Base-by-base conservation (phyloP, 106 monocot genomes). In the Acorus calamus region DNA sequence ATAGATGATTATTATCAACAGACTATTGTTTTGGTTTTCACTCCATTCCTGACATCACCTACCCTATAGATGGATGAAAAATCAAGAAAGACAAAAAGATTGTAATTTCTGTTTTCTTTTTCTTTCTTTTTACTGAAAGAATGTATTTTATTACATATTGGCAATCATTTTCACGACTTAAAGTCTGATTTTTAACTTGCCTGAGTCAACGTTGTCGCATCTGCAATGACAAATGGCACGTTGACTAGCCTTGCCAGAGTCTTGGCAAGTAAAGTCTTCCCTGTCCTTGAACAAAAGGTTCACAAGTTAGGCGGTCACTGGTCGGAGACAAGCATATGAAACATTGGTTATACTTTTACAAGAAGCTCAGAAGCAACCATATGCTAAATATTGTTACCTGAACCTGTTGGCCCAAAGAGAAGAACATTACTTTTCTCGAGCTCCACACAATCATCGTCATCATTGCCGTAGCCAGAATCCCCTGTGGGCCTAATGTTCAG, bases 141-240 rank as follows among this genome's bases (percentile, higher is more conserved):
- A 59, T 42, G 42, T 14, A 58, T 8, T 11, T 28, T 42, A 8
- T 5, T 8, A 65, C 14, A 14, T 12, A 11, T 28, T 28, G 28
- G 44, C 0, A 8, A 52, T 4, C 13, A 52, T 44, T 61, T 42
- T 41, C 44, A 45, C 2, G 3, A 61, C 44, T 46, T 3, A 61
- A 61, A 8, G 43, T 9, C 42, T 12, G 42, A 6, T 28, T 28
- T 28, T 4, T 61, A 69, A 64, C 79, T 65, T 76, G 66, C 89
- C 89, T 89, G 89, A 52, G 89, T 89, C 14, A 89, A 71, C 45
- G 82, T 80, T 42, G 89, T 89, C 72, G 89, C 89, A 83, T 89
- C 89, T 57, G 89, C 83, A 74, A 89, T 89, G 44, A 86, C 89
- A 80, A 89, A 89, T 3, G 89, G 89, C 28, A 89, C 89, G 73